These are phyloP conservation scores for Suhomyces canberraensis DNA, from an alignment of 805 yeast species.

Conservation along the genomic window DNA sequence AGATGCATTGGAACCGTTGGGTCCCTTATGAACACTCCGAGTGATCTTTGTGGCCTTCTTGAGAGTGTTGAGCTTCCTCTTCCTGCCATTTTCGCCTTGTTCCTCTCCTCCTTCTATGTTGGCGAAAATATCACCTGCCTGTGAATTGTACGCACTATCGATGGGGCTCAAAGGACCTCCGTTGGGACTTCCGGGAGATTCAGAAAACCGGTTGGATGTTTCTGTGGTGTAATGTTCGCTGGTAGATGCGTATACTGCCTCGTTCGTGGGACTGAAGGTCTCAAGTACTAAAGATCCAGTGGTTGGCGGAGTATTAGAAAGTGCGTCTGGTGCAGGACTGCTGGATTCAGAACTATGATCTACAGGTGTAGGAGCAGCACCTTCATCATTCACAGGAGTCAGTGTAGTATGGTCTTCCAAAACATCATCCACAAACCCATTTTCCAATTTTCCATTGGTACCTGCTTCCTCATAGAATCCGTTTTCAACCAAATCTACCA, in stretches of 20 bases:
- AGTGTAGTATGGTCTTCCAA: conserved; percentile 19
- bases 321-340: too few relatives aligned
- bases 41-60: too few relatives aligned
- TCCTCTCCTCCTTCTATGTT: too few relatives aligned
- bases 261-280: neutral
- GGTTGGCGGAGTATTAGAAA: too few relatives aligned
- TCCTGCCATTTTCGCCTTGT: too few relatives aligned
- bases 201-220: neutral
- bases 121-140: too few relatives aligned
- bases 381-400: conserved; percentile 26
- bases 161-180: neutral
- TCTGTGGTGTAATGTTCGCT: neutral
- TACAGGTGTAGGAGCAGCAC: neutral
- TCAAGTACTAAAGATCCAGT: neutral
- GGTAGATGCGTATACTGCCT: neutral
- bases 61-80: too few relatives aligned
- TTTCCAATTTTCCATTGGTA: conserved; percentile 7
- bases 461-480: conserved; percentile 8
- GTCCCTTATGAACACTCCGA: too few relatives aligned
- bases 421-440: conserved; percentile 19
- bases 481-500: conserved; percentile 24
- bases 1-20: too few relatives aligned
- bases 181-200: neutral
- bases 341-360: neutral
- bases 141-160: too few relatives aligned